Conservation (phyloP, 345 rosid species). For the Populus alba region DNA sequence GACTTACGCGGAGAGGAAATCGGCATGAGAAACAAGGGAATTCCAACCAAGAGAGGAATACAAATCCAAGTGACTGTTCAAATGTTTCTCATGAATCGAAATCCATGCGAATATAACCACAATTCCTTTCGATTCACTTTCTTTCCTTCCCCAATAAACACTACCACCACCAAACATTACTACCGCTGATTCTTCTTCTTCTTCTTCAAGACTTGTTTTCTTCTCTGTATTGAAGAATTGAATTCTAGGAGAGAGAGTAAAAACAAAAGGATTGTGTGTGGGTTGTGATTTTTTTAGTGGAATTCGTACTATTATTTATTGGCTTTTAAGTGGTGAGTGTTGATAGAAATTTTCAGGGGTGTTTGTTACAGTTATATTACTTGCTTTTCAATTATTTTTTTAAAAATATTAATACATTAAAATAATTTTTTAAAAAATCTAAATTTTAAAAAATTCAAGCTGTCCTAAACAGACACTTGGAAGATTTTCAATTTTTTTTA, state of each 20-base stretch:
- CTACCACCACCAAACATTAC: slow-evolving; percentile 45
- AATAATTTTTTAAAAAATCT: too few species aligned
- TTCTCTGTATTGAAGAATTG: not conserved
- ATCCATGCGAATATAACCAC: slow-evolving; percentile 79
- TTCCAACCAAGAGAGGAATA: slow-evolving; percentile 90
- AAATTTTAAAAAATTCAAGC: too few species aligned
- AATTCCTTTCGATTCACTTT: slow-evolving; percentile 49
- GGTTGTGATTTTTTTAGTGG: not conserved
- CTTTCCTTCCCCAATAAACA: slow-evolving; percentile 7
- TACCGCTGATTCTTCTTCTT: not conserved
- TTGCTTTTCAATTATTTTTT: too few species aligned
- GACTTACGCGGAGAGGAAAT: slow-evolving; percentile 71
- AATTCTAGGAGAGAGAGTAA: not conserved
- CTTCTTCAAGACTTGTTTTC: not conserved
- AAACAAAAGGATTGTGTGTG: not conserved
- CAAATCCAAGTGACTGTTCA: slow-evolving; percentile 54
- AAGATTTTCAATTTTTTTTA: too few species aligned
- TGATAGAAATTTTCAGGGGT: too few species aligned
- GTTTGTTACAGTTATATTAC: too few species aligned
- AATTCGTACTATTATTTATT: not conserved
- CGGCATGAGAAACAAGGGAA: slow-evolving; percentile 72
- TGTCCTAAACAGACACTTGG: too few species aligned
- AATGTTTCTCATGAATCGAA: slow-evolving; percentile 49
- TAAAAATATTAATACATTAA: too few species aligned
- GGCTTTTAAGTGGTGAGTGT: not conserved